A percentile compares a stretch with the other conserved stretches of the same genome.
Conservation (phyloP, 2,329 filamentous ascomycete genomes). For the Aspergillus sp. region DNA sequence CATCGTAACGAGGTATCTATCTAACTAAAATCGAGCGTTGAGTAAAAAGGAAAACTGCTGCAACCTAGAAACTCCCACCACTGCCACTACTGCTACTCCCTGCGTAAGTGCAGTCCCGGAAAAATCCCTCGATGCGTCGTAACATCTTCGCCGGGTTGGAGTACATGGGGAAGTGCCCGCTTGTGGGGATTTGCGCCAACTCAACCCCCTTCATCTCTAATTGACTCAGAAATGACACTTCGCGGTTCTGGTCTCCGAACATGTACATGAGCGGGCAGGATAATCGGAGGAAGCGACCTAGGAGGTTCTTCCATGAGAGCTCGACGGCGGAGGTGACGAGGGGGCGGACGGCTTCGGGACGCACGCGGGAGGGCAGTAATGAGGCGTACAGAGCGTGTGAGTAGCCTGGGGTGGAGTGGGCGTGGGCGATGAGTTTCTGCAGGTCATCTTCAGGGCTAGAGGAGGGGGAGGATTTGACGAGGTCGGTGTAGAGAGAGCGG, state of each 20-base stretch:
- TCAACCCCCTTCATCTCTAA: not conserved
- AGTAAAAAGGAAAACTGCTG: too few species aligned
- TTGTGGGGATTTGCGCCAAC: not conserved
- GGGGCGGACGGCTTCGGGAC: not conserved
- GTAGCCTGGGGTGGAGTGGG: not conserved
- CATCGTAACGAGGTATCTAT: too few species aligned
- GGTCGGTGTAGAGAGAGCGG: not conserved
- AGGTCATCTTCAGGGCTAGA: not conserved
- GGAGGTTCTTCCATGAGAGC: not conserved
- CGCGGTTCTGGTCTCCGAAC: not conserved
- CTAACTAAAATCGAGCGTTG: too few species aligned
- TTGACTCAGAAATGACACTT: not conserved
- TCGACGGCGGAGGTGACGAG: not conserved
- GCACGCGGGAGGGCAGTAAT: not conserved
- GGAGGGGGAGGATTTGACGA: not conserved
- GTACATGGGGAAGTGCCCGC: conserved; percentile 1
- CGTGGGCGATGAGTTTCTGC: not conserved
- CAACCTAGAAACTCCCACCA: not conserved
- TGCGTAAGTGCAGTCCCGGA: not conserved
- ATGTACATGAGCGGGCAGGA: conserved; percentile 3
- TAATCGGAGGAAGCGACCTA: not conserved
- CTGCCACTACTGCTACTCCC: not conserved
- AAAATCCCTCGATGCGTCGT: not conserved
- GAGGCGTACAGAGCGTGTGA: not conserved
- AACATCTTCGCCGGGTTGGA: conserved; percentile 3